These are phyloP conservation scores for Teunomyces barrocoloradensis DNA, from an alignment of 805 yeast genomes.

Conservation along the genomic window DNA sequence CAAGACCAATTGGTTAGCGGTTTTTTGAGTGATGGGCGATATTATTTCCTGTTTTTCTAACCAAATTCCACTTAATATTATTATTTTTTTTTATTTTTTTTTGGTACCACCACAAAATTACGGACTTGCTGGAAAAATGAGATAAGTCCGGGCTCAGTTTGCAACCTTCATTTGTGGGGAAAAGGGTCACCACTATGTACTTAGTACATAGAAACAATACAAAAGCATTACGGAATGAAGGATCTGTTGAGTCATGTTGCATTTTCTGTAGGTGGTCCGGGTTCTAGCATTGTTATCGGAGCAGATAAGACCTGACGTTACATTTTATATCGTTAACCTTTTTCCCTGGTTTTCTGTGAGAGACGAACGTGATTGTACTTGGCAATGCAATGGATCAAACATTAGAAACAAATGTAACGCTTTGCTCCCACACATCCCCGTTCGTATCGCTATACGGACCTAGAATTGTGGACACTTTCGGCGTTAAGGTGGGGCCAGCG, in stretches of 20 bases:
- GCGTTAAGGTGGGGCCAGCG: not conserved
- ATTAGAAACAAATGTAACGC: not conserved
- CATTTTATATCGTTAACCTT: not conserved
- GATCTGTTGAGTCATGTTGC: no score
- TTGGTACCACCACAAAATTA: not conserved
- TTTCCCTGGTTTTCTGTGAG: not conserved
- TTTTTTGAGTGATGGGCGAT: not conserved
- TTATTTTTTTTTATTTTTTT: not conserved
- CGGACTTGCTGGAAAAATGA: not conserved
- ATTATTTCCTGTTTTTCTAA: not conserved
- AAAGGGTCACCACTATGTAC: no score
- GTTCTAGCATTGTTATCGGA: no score
- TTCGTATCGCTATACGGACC: not conserved
- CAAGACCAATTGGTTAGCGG: not conserved
- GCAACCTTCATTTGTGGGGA: no score
- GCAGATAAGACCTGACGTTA: not conserved
- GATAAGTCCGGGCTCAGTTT: not conserved
- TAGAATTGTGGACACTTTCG: not conserved
- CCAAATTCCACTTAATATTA: not conserved
- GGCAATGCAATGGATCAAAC: not conserved
- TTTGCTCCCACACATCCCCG: not conserved
- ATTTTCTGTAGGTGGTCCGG: no score
- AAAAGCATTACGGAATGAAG: no score
- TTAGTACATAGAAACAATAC: no score
- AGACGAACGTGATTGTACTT: no score